Conservation (phyloP, 176 grass and related monocot species). For the Chloris gayana region DNA sequence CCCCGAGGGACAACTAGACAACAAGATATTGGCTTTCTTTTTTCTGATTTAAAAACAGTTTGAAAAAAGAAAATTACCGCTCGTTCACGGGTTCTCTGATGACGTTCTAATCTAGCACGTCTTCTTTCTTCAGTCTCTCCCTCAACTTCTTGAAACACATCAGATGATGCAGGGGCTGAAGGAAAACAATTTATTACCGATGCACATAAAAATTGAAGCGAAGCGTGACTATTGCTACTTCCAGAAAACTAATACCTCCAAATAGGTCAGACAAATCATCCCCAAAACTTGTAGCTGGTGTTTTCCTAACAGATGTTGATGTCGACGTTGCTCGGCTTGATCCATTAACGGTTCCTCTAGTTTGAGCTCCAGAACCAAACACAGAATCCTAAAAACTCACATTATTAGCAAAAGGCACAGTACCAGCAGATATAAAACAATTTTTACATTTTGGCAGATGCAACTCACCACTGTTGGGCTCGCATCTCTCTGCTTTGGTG, state of each 20-base stretch:
- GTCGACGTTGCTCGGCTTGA: constrained; percentile 56
- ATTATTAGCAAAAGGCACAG: constrained; percentile 37
- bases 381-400: constrained; percentile 65
- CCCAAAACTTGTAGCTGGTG: constrained; percentile 65
- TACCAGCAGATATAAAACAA: neutral
- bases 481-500: constrained; percentile 58
- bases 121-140: constrained; percentile 96
- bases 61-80: constrained; percentile 57
- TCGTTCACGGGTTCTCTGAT: constrained; percentile 72
- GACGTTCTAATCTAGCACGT: constrained; percentile 78
- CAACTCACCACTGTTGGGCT: constrained; percentile 53
- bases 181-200: constrained; percentile 11
- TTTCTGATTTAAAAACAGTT: neutral
- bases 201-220: constrained; percentile 1
- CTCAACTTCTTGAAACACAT: constrained; percentile 86
- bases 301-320: constrained; percentile 53
- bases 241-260: constrained; percentile 52
- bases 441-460: constrained; percentile 27
- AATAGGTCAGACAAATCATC: constrained; percentile 86
- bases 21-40: neutral
- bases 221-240: neutral
- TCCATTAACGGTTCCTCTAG: constrained; percentile 50
- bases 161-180: constrained; percentile 79
- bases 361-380: constrained; percentile 72
- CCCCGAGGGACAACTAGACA: neutral